Conservation (phyloP, 495 filamentous ascomycete genomes). For the Cercophora scortea region DNA sequence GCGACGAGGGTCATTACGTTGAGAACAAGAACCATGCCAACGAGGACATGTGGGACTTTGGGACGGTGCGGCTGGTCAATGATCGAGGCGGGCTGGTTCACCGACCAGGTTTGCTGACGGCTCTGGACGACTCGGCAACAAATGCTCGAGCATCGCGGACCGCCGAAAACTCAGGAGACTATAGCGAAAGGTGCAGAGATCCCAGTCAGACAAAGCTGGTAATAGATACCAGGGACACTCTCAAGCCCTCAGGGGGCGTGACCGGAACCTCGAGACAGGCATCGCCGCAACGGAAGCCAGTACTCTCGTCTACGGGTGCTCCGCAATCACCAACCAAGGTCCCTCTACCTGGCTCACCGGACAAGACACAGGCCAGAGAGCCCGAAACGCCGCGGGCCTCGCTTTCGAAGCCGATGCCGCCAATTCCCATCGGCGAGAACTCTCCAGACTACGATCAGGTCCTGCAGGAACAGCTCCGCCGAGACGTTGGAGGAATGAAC, state of each 20-base stretch:
- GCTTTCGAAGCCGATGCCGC: constrained; percentile 29
- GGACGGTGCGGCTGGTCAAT: constrained; percentile 69
- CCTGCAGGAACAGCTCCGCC: constrained; percentile 51
- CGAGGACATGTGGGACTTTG: constrained; percentile 94
- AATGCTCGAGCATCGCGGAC: constrained; percentile 53
- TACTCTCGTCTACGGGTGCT: constrained; percentile 20
- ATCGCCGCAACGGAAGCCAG: constrained; percentile 55
- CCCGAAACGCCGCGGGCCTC: constrained; percentile 36
- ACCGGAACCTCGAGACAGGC: constrained; percentile 31
- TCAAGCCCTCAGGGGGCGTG: constrained; percentile 19
- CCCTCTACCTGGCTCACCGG: constrained; percentile 52
- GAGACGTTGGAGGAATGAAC: constrained; percentile 49
- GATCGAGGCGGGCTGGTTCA: constrained; percentile 42
- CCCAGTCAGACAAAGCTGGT: constrained; percentile 34
- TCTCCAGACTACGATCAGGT: constrained; percentile 54
- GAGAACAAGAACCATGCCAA: constrained; percentile 36
- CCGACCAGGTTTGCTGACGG: constrained; percentile 46
- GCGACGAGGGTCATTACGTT: constrained; percentile 28
- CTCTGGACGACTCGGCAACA: constrained; percentile 65
- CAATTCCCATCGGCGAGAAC: constrained; percentile 7
- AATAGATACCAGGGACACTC: constrained; percentile 27
- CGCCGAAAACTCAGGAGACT: constrained; percentile 37
- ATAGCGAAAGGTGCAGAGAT: constrained; percentile 37
- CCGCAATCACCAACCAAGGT: constrained; percentile 53
- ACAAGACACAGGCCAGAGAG: constrained; percentile 24